These are phyloP conservation scores for Dunaliella salina DNA, from an alignment of 163 green algal species.

Conservation along the genomic window DNA sequence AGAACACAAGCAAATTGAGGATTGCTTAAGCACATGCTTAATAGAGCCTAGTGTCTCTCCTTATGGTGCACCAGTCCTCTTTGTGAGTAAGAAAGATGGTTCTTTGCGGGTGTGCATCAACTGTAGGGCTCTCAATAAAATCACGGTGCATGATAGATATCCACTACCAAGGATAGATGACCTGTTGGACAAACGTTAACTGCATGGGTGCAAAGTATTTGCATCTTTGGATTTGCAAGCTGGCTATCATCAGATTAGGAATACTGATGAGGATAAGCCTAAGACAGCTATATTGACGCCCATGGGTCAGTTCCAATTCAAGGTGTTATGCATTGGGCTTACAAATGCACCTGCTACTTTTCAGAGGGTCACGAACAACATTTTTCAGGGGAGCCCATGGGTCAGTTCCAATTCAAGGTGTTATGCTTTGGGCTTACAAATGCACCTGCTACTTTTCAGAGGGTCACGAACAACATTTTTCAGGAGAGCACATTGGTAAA, in stretches of 20 bases:
- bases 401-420: constrained; percentile 22
- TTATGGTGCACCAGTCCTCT: no score
- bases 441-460: constrained; percentile 42
- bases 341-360: constrained; percentile 43
- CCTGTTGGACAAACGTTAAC: constrained; percentile 52
- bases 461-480: no score
- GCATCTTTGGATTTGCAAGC: constrained; percentile 47
- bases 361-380: no score
- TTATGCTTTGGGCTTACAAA: constrained; percentile 44
- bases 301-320: constrained; percentile 25
- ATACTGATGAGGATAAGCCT: constrained; percentile 17
- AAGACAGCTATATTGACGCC: constrained; percentile 40
- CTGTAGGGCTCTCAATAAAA: constrained; percentile 59
- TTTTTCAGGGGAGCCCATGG: no score
- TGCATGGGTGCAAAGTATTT: constrained; percentile 50
- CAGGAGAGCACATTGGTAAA: constrained; percentile 23
- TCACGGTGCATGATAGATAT: constrained; percentile 56
- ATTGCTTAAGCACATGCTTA: constrained; percentile 27
- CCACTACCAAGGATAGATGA: constrained; percentile 66
- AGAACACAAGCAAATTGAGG: constrained; percentile 17
- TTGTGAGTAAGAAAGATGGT: constrained; percentile 31
- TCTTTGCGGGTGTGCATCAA: constrained; percentile 53
- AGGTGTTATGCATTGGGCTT: constrained; percentile 33
- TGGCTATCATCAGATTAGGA: constrained; percentile 54
- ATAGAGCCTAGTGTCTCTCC: no score